Base-by-base conservation (phyloP, 345 rosid genomes). In the Camelina sativa region DNA sequence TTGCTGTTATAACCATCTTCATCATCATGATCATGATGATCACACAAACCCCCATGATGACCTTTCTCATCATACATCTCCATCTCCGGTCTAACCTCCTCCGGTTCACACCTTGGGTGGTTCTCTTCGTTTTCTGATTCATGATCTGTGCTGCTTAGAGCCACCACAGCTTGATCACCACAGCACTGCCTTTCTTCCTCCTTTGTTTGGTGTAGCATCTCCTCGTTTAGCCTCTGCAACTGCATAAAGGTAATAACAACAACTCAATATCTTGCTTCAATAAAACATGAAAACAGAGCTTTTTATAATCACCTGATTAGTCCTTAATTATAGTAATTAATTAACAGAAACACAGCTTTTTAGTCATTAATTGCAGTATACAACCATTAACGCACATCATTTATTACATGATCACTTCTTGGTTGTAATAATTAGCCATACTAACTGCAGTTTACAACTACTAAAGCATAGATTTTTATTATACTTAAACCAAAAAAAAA, bases 171-270 rank as follows among this genome's bases (percentile, higher is more conserved):
- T 75, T 79, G 84, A 65, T 71, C 84, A 13, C 43, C 70, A 47
- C 75, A 54, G 46, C 75, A 76, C 60, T 44, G 10, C 28, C 69
- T 51, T 53, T 63, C 69, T 28, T 62, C 74, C 19, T 68, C 71
- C 13, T 69, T 6, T 17, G 58, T 37, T 60, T 62, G 78, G 76
- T 75, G 20, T 67, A 64, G 20, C 70, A 64, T 67, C 77, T 52
- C 15, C 41, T 77, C 90, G 2, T 85, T 87, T 75, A 87, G 82
- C 75, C 75, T 86, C 82, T 86, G 86, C 79, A 91, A 79, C 96
- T 91, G 84, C 73, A 46, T 53, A 43, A 48, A 56, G 12, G 2
- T 34, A 20, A 20, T 22, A 63, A 75, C 12, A 65, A 51, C 10
- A 50, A 34, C 37, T 28, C 30, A 4, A 9, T 59, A 17, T 32